Percentiles rank a stretch among this genome's conserved stretches.
Evolutionary conservation across 257 asterid genomes (phyloP).

Genomic region (Voacanga thouarsii): DNA sequence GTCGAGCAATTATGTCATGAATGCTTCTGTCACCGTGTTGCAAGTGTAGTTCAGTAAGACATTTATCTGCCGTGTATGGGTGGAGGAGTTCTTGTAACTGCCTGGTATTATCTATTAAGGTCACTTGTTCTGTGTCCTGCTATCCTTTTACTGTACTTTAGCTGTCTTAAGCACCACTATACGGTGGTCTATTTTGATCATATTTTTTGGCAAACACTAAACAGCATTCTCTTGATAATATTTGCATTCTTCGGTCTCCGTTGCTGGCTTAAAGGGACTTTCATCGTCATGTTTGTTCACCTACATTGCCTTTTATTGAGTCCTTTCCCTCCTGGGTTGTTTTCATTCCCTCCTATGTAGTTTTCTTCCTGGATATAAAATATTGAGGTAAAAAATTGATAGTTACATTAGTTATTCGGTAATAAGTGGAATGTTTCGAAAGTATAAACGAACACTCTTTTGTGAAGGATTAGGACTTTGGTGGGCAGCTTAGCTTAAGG

Average conservation of each 20-base stretch:
- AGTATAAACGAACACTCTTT: no score
- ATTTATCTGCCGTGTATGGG: conserved; percentile 29
- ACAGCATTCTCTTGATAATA: background rate
- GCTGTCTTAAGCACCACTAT: background rate
- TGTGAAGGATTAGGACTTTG: no score
- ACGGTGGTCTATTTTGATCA: conserved; percentile 7
- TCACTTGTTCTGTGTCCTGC: conserved; percentile 37
- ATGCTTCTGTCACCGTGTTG: conserved; percentile 23
- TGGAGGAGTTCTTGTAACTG: conserved; percentile 19
- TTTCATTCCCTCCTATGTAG: background rate
- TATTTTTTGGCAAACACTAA: background rate
- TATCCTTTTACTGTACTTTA: conserved; percentile 13
- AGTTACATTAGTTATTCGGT: no score
- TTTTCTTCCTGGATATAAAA: background rate
- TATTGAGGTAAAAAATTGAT: background rate
- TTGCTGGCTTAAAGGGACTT: background rate
- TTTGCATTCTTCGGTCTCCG: background rate
- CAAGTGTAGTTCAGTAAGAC: conserved; percentile 26
- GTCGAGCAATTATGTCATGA: conserved; percentile 22
- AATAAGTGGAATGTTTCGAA: no score
- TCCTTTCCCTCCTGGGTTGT: background rate
- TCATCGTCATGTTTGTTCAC: no score
- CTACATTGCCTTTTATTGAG: background rate
- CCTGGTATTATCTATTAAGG: conserved; percentile 20
- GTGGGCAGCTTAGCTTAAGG: no score